Evolutionary conservation across 1,139 yeast species (phyloP), one percentile per base, ranked within the genome.

Genomic region (Candida sp.): DNA sequence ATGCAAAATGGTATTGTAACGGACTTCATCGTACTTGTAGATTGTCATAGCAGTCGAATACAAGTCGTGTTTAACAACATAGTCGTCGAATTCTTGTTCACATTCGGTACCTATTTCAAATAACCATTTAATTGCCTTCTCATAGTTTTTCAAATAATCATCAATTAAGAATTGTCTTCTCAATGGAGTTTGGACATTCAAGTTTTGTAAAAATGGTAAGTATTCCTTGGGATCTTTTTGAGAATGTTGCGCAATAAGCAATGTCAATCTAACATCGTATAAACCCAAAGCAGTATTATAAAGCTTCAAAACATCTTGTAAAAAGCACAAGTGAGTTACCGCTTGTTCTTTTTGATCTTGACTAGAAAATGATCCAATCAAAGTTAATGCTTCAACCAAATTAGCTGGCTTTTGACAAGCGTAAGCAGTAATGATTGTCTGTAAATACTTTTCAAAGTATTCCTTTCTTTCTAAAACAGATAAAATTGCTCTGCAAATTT

Each of bases 191-290:
- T 85, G 87, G 33, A 79, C 78, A 52, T 88, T 87, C 45, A 95
- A 71, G 43, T 81, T 77, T 57, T 90, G 96, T 52, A 95, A 73
- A 63, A 93, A 95, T 42, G 99, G 97, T 43, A 95, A 68, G 57
- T 93, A 95, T 62, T 95, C 99, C 58, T 91, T 89, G 23, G 99
- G 99, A 67, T 95, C 99, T 75, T 86, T 90, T 63, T 93, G 98
- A 0, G 97, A 90, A 58, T 90, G 93, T 61, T 95, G 98, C 0
- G 99, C 99, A 50, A 95, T 83, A 9, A 79, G 75, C 46, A 95
- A 73, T 0, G 99, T 81, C 52, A 91, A 69, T 47, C 83, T 83
- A 35, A 95, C 83, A 61, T 93, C 87, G 58, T 95, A 95, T 32
- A 87, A 70, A 1, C 96, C 87, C 48, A 93, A 74, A 0, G 97